phyloP scores from a whole-genome alignment of 495 filamentous ascomycete species.

The Hyaloscypha finlandica region DNA sequence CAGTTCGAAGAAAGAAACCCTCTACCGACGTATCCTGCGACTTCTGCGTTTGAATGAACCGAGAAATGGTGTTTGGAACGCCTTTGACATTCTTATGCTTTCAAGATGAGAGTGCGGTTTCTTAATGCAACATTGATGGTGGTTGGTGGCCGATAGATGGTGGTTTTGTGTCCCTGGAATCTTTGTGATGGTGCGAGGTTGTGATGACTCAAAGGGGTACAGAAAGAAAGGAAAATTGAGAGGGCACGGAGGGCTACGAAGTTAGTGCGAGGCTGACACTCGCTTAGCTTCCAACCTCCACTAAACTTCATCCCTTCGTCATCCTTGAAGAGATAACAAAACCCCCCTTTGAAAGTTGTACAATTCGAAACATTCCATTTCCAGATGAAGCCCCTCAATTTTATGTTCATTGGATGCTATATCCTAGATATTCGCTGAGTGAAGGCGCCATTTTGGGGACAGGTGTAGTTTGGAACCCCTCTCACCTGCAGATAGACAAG shows the following conservation, averaged over 20 bases:
- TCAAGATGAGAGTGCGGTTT: not conserved
- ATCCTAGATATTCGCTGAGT: too few relatives aligned
- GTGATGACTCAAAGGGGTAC: not conserved
- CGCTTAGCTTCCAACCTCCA: conserved; percentile 3
- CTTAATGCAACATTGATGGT: not conserved
- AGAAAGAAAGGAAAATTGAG: not conserved
- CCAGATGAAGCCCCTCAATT: too few relatives aligned
- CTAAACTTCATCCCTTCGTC: not conserved
- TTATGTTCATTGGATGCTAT: too few relatives aligned
- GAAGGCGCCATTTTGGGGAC: too few relatives aligned
- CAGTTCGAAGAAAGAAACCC: conserved; percentile 19
- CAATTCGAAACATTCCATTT: too few relatives aligned
- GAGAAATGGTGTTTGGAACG: conserved; percentile 7
- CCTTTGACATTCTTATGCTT: conserved; percentile 25
- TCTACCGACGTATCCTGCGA: conserved; percentile 31
- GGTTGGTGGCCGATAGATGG: not conserved
- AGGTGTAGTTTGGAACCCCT: too few relatives aligned
- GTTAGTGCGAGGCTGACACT: conserved; percentile 10
- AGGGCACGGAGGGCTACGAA: conserved; percentile 8
- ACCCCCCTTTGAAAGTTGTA: too few relatives aligned
- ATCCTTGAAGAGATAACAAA: not conserved
- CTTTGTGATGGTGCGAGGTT: not conserved
- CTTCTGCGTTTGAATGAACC: conserved; percentile 31
- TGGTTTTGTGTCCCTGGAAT: not conserved
- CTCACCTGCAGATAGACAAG: too few relatives aligned